phyloP scores from a whole-genome alignment of 2,329 filamentous ascomycete species.

The Ilyonectria robusta region DNA sequence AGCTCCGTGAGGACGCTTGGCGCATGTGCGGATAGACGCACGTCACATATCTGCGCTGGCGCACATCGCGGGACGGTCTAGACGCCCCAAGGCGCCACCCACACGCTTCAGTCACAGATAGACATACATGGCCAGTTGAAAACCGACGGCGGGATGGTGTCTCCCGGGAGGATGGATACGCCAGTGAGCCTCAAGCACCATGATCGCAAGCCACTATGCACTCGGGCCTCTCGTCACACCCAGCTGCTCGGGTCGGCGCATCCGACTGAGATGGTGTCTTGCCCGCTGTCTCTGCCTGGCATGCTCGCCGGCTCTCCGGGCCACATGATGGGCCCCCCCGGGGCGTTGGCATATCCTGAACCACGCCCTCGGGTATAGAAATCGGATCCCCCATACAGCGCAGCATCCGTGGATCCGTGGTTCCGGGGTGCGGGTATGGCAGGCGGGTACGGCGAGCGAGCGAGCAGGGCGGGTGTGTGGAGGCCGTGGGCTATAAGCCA shows the following conservation, averaged over 20 bases:
- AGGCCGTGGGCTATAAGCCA: constrained; percentile 36
- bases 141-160: constrained; percentile 20
- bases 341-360: constrained; percentile 27
- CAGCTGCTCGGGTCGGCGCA: constrained; percentile 26
- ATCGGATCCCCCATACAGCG: constrained; percentile 23
- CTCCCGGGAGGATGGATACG: constrained; percentile 27
- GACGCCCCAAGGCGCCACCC: constrained; percentile 1
- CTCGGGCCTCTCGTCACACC: constrained; percentile 18
- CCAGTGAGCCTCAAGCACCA: constrained; percentile 42
- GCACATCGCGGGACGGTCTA: constrained; percentile 4
- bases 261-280: constrained; percentile 22
- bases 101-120: constrained; percentile 5
- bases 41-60: constrained; percentile 22
- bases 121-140: constrained; percentile 9
- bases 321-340: constrained; percentile 30
- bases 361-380: constrained; percentile 30
- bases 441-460: neutral
- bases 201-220: constrained; percentile 29
- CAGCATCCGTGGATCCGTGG: constrained; percentile 26
- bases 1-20: constrained; percentile 28
- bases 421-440: constrained; percentile 14
- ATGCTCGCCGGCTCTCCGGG: constrained; percentile 3
- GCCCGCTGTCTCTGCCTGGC: neutral
- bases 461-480: constrained; percentile 20
- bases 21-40: constrained; percentile 29